phyloP scores from a whole-genome alignment of 805 yeast species.

The Nakazawaea siamensis region DNA sequence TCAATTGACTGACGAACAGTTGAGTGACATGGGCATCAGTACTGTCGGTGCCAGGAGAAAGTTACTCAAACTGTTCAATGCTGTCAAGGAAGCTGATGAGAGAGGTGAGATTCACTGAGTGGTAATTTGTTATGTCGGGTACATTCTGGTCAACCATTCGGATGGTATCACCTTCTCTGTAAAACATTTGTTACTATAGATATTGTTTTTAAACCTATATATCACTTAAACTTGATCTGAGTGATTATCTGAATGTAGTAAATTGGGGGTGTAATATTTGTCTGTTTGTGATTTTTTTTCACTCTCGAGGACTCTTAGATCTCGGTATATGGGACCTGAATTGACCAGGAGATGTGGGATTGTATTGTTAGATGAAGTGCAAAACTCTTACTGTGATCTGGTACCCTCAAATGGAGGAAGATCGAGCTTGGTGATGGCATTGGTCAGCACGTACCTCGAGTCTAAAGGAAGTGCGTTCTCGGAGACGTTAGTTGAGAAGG shows the following conservation, averaged over 20 bases:
- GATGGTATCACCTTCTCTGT: too few relatives aligned
- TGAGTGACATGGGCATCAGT: constrained; percentile 76
- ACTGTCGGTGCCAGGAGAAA: constrained; percentile 96
- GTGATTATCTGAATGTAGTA: too few relatives aligned
- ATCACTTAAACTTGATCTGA: too few relatives aligned
- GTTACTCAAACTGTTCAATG: constrained; percentile 83
- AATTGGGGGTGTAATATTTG: too few relatives aligned
- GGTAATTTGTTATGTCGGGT: constrained; percentile 1
- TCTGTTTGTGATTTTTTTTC: too few relatives aligned
- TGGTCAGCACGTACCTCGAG: constrained; percentile 37
- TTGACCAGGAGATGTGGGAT: not conserved
- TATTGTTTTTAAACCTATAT: too few relatives aligned
- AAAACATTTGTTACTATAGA: too few relatives aligned
- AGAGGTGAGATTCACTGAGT: constrained; percentile 6
- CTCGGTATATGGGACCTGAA: too few relatives aligned
- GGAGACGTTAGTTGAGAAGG: too few relatives aligned
- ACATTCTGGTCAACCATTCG: too few relatives aligned
- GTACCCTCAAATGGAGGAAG: constrained; percentile 48
- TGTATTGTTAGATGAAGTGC: not conserved
- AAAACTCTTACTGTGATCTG: constrained; percentile 21
- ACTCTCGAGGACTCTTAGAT: too few relatives aligned
- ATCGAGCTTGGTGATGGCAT: constrained; percentile 32
- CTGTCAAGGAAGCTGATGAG: constrained; percentile 47
- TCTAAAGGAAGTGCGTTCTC: too few relatives aligned
- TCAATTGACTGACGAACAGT: constrained; percentile 54